Evolutionary conservation across 805 yeast species (phyloP), one percentile per base, ranked within the genome.

Genomic region (Monosporozyma aerobia): DNA sequence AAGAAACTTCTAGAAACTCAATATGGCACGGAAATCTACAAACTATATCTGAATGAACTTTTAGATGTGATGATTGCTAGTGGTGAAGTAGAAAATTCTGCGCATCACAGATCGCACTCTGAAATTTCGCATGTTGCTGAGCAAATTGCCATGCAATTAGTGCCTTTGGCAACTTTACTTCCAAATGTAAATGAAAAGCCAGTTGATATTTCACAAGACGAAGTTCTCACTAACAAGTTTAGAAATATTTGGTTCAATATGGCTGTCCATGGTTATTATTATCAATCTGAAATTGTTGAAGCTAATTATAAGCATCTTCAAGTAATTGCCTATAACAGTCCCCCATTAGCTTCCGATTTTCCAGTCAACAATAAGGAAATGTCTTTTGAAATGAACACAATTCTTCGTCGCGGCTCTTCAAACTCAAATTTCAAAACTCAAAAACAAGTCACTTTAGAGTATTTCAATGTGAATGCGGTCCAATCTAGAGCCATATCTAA

Each of bases 231-330:
- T 48, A 75, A 77, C 47, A 72, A 83, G 54, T 88, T 92, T 73
- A 78, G 95, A 63, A 86, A 94, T 67, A 81, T 89, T 45, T 94
- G 99, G 99, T 89, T 88, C 67, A 94, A 92, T 63, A 74, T 94
- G 76, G 92, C 84, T 3, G 86, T 90, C 29, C 96, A 94, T 68
- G 99, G 99, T 0, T 89, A 83, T 64, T 77, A 81, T n/a, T 73
- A 74, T 52, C 74, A 74, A 39, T 82, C 94, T 0, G 72, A 73
- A 13, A 72, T 82, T 62, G 77, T 80, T 14, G 69, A 70, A 52
- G 69, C 70, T n/a, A 76, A 78, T 61, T 65, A 69, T 44, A 59
- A 59, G 0, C 79, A 80, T 29, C 73, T 92, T 44, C 74, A 77
- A 59, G 73, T 82, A 51, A 85, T 94, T 58, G 98, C 99, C 1